phyloP scores from a whole-genome alignment of 2,329 filamentous ascomycete genomes.

The Colletotrichum lentis region DNA sequence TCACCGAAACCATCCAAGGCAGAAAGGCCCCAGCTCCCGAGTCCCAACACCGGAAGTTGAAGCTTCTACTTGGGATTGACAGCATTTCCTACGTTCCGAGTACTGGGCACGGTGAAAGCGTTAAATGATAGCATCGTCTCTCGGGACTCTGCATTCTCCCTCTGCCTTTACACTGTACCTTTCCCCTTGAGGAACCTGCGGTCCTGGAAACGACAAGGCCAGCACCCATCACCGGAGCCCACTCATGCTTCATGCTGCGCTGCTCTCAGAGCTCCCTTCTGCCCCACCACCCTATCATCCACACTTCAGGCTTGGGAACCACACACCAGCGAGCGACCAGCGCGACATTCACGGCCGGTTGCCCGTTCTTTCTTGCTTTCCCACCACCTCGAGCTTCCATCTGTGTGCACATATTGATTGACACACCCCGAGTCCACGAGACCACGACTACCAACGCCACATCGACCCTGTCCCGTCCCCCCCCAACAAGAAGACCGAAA shows the following conservation, averaged over 20 bases:
- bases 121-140: background rate
- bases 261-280: background rate
- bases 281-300: constrained; percentile 25
- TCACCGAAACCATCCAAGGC: constrained; percentile 20
- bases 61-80: background rate
- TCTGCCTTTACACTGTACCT: background rate
- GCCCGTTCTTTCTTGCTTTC: background rate
- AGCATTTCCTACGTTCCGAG: background rate
- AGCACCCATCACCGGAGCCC: no score
- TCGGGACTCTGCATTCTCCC: background rate
- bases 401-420: background rate
- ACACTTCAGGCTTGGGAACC: constrained; percentile 18
- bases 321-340: background rate
- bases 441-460: background rate
- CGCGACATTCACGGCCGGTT: background rate
- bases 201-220: background rate
- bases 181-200: background rate
- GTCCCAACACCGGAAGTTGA: background rate
- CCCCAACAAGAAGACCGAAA: background rate
- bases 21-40: constrained; percentile 1
- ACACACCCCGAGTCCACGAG: background rate
- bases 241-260: background rate
- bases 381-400: background rate
- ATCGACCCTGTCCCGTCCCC: background rate
- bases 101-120: background rate